Evolutionary conservation across 2,329 filamentous ascomycete species (phyloP), one percentile per base, ranked within the genome.

Genomic region (Penicillium sumatraense): DNA sequence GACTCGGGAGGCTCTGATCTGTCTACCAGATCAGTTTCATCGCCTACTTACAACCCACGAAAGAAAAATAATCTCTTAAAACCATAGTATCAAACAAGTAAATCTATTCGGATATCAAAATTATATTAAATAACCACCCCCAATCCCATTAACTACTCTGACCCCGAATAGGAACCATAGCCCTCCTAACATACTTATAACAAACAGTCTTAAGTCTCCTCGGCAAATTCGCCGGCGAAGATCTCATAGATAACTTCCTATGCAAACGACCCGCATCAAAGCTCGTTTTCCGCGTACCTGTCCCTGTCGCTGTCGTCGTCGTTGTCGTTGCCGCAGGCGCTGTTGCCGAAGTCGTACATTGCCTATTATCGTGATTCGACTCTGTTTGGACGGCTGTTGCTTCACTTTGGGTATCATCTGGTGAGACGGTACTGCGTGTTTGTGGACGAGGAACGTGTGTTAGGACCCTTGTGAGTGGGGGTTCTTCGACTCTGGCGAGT

Each of bases 181-280:
- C 57, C 42, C 26, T 56, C 29, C 57, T 26, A n/a, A 56, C 54
- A 41, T 56, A 59, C 48, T 53, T 53, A 49, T 59, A 50, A 16
- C 57, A 59, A n/a, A 59, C 57, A n/a, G 57, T 59, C 50, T 54
- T 56, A 36, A 59, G 23, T 14, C 53, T 33, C 20, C 48, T 44
- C 21, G 57, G 54, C 35, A 56, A 31, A 23, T 38, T 47, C 16
- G 26, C 38, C 3, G 48, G 41, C 10, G 53, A 53, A 14, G 50
- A 35, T 3, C 50, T 41, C n/a, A 41, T 33, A 5, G 50, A 49
- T 11, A 56, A 21, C 13, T 55, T 53, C 7, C 50, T 40, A 18
- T 53, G 53, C 24, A 36, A 21, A 14, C 20, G 27, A 23, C 21
- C 5, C 3, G 41, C 48, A 18, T 54, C 51, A 33, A 26, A 44